Conservation (phyloP, 495 filamentous ascomycete species). For the Podospora tetraspora region DNA sequence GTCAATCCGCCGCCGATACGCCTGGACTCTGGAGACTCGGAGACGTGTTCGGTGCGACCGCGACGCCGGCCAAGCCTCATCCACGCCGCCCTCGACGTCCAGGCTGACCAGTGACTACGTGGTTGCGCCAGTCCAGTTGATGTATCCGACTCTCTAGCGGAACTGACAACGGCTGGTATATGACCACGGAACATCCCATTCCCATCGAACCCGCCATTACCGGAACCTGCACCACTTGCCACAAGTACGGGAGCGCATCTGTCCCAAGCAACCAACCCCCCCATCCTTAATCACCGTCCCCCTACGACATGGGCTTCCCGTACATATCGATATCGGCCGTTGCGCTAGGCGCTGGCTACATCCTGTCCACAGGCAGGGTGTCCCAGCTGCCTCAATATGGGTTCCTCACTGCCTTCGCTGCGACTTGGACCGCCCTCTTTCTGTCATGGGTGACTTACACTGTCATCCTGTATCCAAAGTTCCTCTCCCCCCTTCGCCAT, state of each 20-base stretch:
- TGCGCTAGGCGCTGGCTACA: conserved; percentile 29
- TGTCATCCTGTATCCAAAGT: conserved; percentile 61
- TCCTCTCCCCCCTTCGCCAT: conserved; percentile 64
- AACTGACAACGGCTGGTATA: not conserved
- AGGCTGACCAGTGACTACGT: not conserved
- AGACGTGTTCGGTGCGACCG: not conserved
- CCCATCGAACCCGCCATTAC: not conserved
- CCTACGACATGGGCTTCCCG: conserved; percentile 18
- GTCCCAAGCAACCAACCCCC: not conserved
- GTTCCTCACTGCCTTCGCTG: conserved; percentile 23
- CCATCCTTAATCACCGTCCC: not conserved
- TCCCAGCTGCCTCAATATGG: conserved; percentile 23
- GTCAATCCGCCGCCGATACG: not conserved
- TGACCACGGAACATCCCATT: not conserved
- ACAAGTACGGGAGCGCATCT: not conserved
- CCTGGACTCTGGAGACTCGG: not conserved
- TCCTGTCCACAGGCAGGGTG: conserved; percentile 26
- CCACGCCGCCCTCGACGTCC: not conserved
- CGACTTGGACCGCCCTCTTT: conserved; percentile 25
- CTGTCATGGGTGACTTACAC: conserved; percentile 40
- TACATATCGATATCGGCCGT: conserved; percentile 21
- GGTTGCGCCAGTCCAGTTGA: not conserved
- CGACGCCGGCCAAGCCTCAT: not conserved
- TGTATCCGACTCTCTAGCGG: not conserved
- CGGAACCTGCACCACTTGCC: not conserved